Conservation (phyloP, 2,329 filamentous ascomycete species). For the Fusarium sp. region DNA sequence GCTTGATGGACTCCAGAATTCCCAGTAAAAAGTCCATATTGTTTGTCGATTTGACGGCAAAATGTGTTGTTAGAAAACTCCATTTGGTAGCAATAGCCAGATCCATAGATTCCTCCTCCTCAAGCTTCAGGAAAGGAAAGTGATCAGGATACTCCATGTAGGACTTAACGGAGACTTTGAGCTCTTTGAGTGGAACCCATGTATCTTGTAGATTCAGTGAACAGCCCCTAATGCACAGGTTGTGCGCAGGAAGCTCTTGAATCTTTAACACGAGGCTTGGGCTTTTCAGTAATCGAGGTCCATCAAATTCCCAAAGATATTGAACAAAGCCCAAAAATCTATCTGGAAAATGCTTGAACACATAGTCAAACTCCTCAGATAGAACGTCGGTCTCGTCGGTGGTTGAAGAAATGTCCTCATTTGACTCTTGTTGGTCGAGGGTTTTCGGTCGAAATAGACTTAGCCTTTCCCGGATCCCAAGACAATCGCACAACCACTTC, state of each 20-base stretch:
- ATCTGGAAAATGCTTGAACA: slow-evolving; percentile 11
- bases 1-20: slow-evolving; percentile 13
- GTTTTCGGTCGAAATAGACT: slow-evolving; percentile 3
- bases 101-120: neutral
- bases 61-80: slow-evolving; percentile 16
- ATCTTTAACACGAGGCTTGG: too few relatives aligned
- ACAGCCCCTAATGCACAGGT: slow-evolving; percentile 9
- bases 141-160: slow-evolving; percentile 11
- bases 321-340: slow-evolving; percentile 18
- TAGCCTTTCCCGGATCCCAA: slow-evolving; percentile 6
- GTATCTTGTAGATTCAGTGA: too few relatives aligned
- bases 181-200: neutral
- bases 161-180: neutral
- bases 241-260: too few relatives aligned
- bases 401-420: neutral
- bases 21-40: slow-evolving; percentile 24
- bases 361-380: neutral
- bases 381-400: neutral
- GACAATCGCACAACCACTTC: slow-evolving; percentile 13
- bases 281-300: too few relatives aligned
- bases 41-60: slow-evolving; percentile 12
- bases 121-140: slow-evolving; percentile 31
- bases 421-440: neutral
- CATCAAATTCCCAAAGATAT: too few relatives aligned
- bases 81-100: neutral